Conservation (phyloP, 176 grass and related monocot genomes). For the Secale cereale region DNA sequence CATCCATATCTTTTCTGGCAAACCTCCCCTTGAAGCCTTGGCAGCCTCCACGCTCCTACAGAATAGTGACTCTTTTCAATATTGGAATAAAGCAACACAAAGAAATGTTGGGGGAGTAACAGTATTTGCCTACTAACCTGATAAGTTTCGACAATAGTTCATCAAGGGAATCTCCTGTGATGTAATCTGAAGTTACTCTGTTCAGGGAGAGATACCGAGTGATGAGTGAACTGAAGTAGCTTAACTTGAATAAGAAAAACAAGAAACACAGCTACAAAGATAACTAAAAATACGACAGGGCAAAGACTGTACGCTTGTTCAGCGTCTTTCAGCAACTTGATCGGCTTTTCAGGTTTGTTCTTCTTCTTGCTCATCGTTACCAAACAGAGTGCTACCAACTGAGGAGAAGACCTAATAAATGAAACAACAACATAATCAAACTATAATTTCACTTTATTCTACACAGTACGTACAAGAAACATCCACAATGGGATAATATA, state of each 20-base stretch:
- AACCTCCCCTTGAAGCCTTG: slow-evolving; percentile 56
- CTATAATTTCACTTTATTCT: neutral
- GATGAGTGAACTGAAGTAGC: neutral
- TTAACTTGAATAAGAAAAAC: neutral
- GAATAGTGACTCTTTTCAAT: neutral
- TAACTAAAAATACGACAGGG: neutral
- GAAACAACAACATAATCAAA: neutral
- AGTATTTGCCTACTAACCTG: slow-evolving; percentile 20
- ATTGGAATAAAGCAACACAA: slow-evolving; percentile 13
- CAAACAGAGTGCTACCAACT: neutral
- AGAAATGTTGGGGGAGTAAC: neutral
- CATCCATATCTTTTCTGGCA: slow-evolving; percentile 91
- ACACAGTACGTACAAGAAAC: neutral
- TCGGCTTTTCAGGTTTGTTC: slow-evolving; percentile 14
- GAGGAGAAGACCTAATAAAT: neutral
- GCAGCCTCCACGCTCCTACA: slow-evolving; percentile 70
- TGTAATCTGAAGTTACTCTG: slow-evolving; percentile 43
- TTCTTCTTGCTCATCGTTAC: slow-evolving; percentile 40
- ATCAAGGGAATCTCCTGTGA: slow-evolving; percentile 54
- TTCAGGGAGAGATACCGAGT: neutral
- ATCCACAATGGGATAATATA: neutral
- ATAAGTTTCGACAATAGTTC: slow-evolving; percentile 53
- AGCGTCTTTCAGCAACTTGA: slow-evolving; percentile 19
- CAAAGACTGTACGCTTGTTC: slow-evolving; percentile 20
- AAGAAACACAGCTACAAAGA: neutral